These are phyloP conservation scores for Pyricularia sp. DNA, from an alignment of 2,329 filamentous ascomycete species.

Conservation along the genomic window DNA sequence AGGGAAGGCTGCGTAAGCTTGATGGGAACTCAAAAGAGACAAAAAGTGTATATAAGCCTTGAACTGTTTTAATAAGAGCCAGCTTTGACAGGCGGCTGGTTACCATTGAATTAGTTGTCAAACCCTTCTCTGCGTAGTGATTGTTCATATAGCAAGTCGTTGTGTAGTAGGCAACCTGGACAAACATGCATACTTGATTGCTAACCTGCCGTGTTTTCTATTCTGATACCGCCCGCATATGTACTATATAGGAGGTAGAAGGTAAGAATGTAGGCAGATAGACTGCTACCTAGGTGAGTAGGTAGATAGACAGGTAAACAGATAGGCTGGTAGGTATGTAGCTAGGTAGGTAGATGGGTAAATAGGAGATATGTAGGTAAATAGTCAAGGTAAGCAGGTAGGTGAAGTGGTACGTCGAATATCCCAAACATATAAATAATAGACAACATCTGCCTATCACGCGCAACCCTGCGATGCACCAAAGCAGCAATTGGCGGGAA, in stretches of 20 bases:
- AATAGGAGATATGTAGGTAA: no score
- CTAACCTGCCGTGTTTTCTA: neutral
- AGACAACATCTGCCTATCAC: neutral
- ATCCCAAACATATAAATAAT: no score
- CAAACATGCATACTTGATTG: neutral
- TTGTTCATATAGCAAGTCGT: neutral
- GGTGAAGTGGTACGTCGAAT: no score
- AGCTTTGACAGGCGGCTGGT: neutral
- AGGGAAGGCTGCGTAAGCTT: constrained; percentile 20
- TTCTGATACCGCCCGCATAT: no score
- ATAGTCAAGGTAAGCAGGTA: no score
- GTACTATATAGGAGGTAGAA: no score
- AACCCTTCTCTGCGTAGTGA: neutral
- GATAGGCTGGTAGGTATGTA: no score
- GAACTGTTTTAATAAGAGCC: neutral
- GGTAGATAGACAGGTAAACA: no score
- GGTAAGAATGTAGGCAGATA: no score
- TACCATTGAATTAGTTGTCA: neutral
- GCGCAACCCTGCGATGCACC: neutral
- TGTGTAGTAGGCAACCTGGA: neutral
- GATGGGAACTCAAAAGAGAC: no score
- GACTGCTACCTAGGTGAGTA: no score
- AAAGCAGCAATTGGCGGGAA: neutral
- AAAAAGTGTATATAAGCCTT: neutral
- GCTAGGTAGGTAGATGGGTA: no score